Evolutionary conservation across 768 basidiomycete species (phyloP), one percentile per base, ranked within the genome.

Genomic region (Boletus speciosus): DNA sequence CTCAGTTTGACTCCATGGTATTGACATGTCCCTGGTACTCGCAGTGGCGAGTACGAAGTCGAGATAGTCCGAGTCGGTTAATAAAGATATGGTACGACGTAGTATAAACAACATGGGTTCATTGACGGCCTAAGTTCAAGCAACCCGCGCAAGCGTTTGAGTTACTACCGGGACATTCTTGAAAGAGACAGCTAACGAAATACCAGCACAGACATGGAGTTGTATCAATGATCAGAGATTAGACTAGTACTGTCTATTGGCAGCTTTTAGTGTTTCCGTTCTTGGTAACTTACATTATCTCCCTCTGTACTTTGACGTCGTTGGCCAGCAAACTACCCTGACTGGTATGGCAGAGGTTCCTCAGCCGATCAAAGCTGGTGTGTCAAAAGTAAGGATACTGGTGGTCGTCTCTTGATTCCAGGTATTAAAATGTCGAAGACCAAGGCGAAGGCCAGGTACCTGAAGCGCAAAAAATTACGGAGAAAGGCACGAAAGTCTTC

Each of bases 381-480:
- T 34, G 27, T 54, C 61, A 43, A 68, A 62, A 43, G 64, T 68
- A 49, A 64, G 64, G 45, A 49, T n/a, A 10, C 34, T 21, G 25
- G 19, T 47, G 12, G 15, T 52, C n/a, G 25, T 49, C 3, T 39
- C 42, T 27, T 46, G 6, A 15, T 21, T 32, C 25, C 19, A 41
- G 19, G 35, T 14, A 27, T 39, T 56, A 31, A 66, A 37, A 32
- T 8, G 12, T 34, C 32, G 2, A 60, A 84, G 78, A 66, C 89
- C 1, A 85, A 79, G 52, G 85, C 88, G 1, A 88, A 90, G 67
- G 71, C 81, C 60, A 75, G 84, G 55, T 90, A 93, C 66, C 73
- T 90, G 40, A 84, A 81, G 64, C 81, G 82, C 47, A 93, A 93
- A 72, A 82, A 81, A 58, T 77, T 81, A 47, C 77, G 85, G 51